A percentile compares a stretch with the other conserved stretches of the same genome.
Conservation (phyloP, 2,329 filamentous ascomycete species). For the Botrytis deweyae region DNA sequence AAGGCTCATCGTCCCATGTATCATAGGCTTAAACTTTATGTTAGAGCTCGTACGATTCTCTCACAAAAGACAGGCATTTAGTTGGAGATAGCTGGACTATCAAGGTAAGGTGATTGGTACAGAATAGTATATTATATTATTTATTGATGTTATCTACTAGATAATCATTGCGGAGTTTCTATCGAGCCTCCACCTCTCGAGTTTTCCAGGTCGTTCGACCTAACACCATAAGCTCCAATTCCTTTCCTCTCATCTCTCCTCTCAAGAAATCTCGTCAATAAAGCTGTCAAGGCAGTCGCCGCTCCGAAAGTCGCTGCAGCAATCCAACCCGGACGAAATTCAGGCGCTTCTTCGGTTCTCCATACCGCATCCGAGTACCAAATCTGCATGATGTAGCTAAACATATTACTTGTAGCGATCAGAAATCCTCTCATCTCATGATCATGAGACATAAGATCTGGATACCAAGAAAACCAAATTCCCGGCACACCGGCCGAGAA, state of each 20-base stretch:
- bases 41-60: background rate
- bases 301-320: slow-evolving; percentile 23
- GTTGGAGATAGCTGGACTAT: background rate
- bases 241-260: slow-evolving; percentile 20
- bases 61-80: background rate
- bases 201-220: background rate
- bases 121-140: background rate
- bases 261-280: slow-evolving; percentile 19
- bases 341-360: slow-evolving; percentile 31
- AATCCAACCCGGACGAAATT: slow-evolving; percentile 30
- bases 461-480: slow-evolving; percentile 27
- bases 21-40: too few species aligned
- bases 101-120: accelerated
- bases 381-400: slow-evolving; percentile 31
- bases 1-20: too few species aligned
- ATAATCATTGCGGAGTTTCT: background rate
- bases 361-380: slow-evolving; percentile 33
- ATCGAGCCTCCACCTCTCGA: background rate
- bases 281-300: background rate
- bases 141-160: background rate
- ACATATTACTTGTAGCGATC: slow-evolving; percentile 30
- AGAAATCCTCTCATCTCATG: slow-evolving; percentile 32
- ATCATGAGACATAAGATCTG: slow-evolving; percentile 28
- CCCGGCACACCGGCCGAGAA: slow-evolving; percentile 25
- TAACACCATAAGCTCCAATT: background rate